These are phyloP conservation scores for Tilletiaria anomala DNA, from an alignment of 1,284 basidiomycete genomes.

Conservation along the genomic window DNA sequence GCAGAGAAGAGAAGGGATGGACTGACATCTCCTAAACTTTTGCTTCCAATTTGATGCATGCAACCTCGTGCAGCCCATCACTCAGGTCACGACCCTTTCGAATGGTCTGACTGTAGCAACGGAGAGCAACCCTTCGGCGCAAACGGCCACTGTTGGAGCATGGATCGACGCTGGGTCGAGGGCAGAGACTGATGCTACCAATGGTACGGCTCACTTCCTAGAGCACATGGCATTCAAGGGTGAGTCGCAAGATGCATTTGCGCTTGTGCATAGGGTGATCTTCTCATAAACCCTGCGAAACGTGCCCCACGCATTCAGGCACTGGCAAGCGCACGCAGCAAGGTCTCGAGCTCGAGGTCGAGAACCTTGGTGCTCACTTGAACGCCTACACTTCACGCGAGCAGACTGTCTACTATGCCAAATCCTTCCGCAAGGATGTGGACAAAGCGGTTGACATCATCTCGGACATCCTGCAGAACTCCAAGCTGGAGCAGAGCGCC, in stretches of 20 bases:
- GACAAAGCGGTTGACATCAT: constrained; percentile 86
- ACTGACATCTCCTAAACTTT: too few relatives aligned
- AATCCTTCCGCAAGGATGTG: constrained; percentile 94
- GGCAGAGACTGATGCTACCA: constrained; percentile 83
- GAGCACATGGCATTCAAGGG: constrained; percentile 71
- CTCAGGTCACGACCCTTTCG: constrained; percentile 30
- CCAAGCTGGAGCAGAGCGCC: constrained; percentile 73
- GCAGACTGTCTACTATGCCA: constrained; percentile 98
- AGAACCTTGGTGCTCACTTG: constrained; percentile 92
- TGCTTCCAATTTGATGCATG: too few relatives aligned
- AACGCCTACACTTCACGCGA: constrained; percentile 98
- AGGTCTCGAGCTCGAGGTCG: constrained; percentile 87
- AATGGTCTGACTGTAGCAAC: constrained; percentile 40
- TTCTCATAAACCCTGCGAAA: too few relatives aligned
- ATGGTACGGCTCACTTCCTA: constrained; percentile 94
- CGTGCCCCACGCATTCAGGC: constrained; percentile 51
- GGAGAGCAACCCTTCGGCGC: constrained; percentile 80
- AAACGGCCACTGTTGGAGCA: constrained; percentile 93
- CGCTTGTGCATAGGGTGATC: too few relatives aligned
- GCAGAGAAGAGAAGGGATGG: too few relatives aligned
- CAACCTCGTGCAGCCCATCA: too few relatives aligned
- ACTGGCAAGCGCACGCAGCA: constrained; percentile 80
- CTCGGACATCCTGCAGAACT: constrained; percentile 94
- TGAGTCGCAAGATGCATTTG: too few relatives aligned
- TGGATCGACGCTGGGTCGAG: constrained; percentile 98